Evolutionary conservation across 23 red algal species (phyloP), one percentile per base, ranked within the genome.

Genomic region (Gracilaria gracilis): DNA sequence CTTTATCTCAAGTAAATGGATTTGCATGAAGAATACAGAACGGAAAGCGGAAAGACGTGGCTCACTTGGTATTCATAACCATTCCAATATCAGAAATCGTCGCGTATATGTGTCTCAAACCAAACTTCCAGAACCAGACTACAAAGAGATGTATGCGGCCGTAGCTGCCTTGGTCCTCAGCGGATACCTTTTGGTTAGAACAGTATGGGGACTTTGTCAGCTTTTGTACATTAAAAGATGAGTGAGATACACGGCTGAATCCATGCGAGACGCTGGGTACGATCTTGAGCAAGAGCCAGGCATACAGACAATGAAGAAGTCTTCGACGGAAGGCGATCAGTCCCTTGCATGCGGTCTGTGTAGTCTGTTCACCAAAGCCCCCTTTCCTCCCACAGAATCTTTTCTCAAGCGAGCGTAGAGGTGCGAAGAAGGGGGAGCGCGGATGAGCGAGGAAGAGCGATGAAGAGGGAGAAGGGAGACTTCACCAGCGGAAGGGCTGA

Each of bases 121-220:
- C 44, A 55, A 40, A 42, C 87, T 90, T 38, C 37, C 44, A 21
- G 54, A 80, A 70, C 87, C 87, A 27, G 87, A 90, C 32, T 81
- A 90, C 75, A 90, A 90, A 40, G 87, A 90, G 39, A 77, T 90
- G 71, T 90, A 61, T 48, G 74, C 87, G 24, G 87, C 75, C 50
- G 38, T 79, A 0, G 77, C 87, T 8, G 87, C 87, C 21, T 34
- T 79, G 20, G 74, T 57, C 25, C 71, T 90, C 54, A 80, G 71
- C 6, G 73, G 20, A 42, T 81, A 90, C 27, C 87, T 81, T 50
- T 21, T 90, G 3, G 46, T 51, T 19, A 50, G 87, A 35, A 80
- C 87, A 6, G 53, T 90, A 9, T 90, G 87, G 75, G 87, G 87
- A 27, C 58, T 81, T 9, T 36, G 57, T 40, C 87, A 81, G 40